Evolutionary conservation across 805 yeast species (phyloP).

Genomic region (Sporopachydermia quercuum): DNA sequence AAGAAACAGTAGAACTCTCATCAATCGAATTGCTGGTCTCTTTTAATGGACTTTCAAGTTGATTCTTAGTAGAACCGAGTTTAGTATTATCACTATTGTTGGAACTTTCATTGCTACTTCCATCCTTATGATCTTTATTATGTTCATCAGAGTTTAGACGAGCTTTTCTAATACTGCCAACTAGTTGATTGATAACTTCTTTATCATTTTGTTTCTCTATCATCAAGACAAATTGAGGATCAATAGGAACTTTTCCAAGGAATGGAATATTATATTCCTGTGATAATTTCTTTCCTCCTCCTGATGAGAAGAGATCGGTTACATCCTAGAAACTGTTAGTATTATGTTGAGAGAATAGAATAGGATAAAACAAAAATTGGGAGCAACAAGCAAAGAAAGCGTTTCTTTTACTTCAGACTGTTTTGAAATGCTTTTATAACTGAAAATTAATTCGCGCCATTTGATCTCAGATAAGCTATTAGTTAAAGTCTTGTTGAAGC

Average conservation of each 20-base stretch:
- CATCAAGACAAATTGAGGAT: conserved; percentile 78
- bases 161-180: background rate
- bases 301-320: conserved; percentile 81
- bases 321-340: conserved; percentile 10
- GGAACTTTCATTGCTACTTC: no score
- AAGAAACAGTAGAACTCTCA: background rate
- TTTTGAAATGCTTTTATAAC: no score
- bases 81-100: conserved; percentile 2
- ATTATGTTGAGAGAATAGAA: no score
- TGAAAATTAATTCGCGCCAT: no score
- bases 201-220: conserved; percentile 50
- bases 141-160: background rate
- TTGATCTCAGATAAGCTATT: no score
- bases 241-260: conserved; percentile 84
- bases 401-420: no score
- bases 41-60: conserved; percentile 11
- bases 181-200: conserved; percentile 9
- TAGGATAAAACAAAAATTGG: background rate
- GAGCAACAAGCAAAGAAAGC: no score
- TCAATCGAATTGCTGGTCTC: background rate
- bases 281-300: conserved; percentile 79
- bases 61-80: conserved; percentile 21
- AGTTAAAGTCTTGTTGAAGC: no score
- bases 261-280: conserved; percentile 44
- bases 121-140: conserved; percentile 3